phyloP scores from a whole-genome alignment of 1,139 yeast species.

The Pneumocystis murina region DNA sequence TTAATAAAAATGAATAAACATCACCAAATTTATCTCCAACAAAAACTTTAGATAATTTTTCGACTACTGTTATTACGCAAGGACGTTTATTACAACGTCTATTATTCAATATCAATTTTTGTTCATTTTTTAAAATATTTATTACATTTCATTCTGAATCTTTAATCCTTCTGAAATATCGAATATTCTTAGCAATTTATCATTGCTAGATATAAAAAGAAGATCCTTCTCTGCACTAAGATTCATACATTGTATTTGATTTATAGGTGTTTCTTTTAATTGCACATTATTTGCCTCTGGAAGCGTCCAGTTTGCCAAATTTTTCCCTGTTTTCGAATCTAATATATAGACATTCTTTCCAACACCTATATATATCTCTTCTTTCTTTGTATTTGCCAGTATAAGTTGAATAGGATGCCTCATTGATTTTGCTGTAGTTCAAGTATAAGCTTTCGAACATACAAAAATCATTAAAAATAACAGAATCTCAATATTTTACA shows the following conservation, averaged over 20 bases:
- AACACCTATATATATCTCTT: background rate
- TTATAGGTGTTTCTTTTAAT: background rate
- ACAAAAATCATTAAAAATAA: background rate
- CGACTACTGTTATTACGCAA: background rate
- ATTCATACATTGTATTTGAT: background rate
- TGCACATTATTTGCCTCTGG: background rate
- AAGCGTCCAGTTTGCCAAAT: background rate
- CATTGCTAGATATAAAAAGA: background rate
- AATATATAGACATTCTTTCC: background rate
- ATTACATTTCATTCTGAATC: background rate
- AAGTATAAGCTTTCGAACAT: background rate
- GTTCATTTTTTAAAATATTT: background rate
- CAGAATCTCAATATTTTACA: background rate
- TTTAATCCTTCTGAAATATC: background rate
- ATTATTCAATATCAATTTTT: background rate
- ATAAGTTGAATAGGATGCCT: background rate
- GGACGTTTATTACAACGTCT: background rate
- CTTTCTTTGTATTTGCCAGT: background rate
- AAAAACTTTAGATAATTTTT: constrained; percentile 24
- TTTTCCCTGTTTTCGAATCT: background rate
- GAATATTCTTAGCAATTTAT: background rate
- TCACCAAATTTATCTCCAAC: constrained; percentile 98
- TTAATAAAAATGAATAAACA: constrained; percentile 47
- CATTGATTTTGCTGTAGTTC: background rate
- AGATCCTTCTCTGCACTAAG: background rate